Conservation (phyloP, 352 stramenopile genomes). For the Phytophthora multivora region DNA sequence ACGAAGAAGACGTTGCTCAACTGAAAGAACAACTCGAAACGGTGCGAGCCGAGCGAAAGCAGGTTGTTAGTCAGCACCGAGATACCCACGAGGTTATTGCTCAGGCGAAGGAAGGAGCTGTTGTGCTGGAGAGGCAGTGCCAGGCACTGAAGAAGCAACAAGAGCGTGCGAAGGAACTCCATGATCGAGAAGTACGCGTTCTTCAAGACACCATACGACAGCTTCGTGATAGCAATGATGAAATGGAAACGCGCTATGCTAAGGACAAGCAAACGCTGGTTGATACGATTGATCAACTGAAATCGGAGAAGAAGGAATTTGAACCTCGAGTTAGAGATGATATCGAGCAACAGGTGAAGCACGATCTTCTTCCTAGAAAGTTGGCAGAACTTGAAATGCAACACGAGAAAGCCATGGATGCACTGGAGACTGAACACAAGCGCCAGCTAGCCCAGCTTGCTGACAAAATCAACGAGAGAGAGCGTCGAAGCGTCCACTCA, state of each 20-base stretch:
- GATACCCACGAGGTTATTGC: slow-evolving; percentile 28
- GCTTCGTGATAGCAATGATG: slow-evolving; percentile 15
- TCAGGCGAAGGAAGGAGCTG: slow-evolving; percentile 28
- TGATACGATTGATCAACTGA: slow-evolving; percentile 9
- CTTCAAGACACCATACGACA: slow-evolving; percentile 28
- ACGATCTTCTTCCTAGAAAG: slow-evolving; percentile 12
- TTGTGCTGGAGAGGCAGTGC: slow-evolving; percentile 25
- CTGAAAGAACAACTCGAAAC: slow-evolving; percentile 22
- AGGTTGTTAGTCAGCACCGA: slow-evolving; percentile 26
- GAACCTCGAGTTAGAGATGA: slow-evolving; percentile 17
- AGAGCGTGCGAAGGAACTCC: slow-evolving; percentile 27
- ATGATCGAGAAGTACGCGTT: slow-evolving; percentile 26
- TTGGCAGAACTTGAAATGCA: slow-evolving; percentile 12
- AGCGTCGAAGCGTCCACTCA: not conserved
- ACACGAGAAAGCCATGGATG: slow-evolving; percentile 22
- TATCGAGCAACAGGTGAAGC: slow-evolving; percentile 11
- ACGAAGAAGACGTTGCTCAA: slow-evolving; percentile 12
- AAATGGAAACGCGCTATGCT: slow-evolving; percentile 6
- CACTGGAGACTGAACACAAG: slow-evolving; percentile 30
- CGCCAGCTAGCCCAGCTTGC: slow-evolving; percentile 27
- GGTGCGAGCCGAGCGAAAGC: slow-evolving; percentile 17
- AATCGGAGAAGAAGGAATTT: slow-evolving; percentile 7
- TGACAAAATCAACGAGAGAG: slow-evolving; percentile 18
- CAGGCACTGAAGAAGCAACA: slow-evolving; percentile 33
- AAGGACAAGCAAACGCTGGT: slow-evolving; percentile 19